phyloP scores from a whole-genome alignment of 331 rosid species.

The Stylosanthes scabra region DNA sequence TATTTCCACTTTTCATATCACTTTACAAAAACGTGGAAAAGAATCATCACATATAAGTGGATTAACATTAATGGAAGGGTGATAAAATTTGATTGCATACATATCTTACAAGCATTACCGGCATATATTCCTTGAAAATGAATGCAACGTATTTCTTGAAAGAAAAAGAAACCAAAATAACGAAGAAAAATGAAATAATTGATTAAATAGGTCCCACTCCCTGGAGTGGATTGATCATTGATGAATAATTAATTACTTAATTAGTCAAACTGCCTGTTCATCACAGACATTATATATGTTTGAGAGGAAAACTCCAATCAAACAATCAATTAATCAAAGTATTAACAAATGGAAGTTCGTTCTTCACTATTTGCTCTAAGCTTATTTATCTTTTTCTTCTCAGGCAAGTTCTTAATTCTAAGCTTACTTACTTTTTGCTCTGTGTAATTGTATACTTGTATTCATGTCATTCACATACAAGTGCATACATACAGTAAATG shows the following conservation, averaged over 20 bases:
- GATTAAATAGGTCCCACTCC: constrained; percentile 25
- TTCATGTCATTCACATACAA: too few relatives aligned
- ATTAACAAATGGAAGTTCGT: constrained; percentile 37
- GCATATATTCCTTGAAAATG: background rate
- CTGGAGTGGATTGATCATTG: background rate
- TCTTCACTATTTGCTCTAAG: constrained; percentile 10
- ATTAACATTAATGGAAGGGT: background rate
- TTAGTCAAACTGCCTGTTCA: background rate
- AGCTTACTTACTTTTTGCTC: background rate
- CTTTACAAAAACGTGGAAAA: background rate
- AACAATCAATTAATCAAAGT: constrained; percentile 5
- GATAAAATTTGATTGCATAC: background rate
- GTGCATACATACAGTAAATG: too few relatives aligned
- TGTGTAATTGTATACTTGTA: background rate
- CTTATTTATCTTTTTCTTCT: constrained; percentile 31
- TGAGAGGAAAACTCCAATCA: constrained; percentile 6
- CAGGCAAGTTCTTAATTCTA: constrained; percentile 32
- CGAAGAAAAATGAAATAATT: background rate
- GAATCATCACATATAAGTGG: background rate
- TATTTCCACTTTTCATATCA: background rate
- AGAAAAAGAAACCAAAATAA: constrained; percentile 6
- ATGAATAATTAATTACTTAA: background rate
- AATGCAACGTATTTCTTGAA: background rate
- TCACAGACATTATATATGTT: background rate
- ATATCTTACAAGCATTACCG: background rate